A percentile compares a stretch with the other conserved stretches of the same genome.
These are phyloP conservation scores for Epichloe scottii DNA, from an alignment of 2,329 filamentous ascomycete species.

Conservation along the genomic window DNA sequence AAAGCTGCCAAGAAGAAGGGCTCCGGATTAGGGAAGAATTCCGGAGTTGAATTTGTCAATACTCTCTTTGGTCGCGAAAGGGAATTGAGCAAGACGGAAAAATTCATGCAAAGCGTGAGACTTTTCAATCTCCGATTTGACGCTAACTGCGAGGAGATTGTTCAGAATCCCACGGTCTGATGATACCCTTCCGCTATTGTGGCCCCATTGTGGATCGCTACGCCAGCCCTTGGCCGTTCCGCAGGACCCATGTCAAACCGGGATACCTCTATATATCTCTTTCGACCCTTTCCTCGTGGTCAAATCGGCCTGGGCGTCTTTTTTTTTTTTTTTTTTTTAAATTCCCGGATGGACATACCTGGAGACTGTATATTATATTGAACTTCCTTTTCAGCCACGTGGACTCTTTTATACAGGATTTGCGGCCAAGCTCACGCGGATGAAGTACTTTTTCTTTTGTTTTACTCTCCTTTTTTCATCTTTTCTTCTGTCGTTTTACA, in stretches of 20 bases:
- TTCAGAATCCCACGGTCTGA: conserved; percentile 48
- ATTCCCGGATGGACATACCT: conserved; percentile 5
- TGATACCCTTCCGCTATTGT: no score
- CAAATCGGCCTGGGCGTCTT: neutral
- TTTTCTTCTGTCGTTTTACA: neutral
- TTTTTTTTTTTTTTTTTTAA: neutral
- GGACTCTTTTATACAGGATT: conserved; percentile 8
- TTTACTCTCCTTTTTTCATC: neutral
- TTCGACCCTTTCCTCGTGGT: neutral
- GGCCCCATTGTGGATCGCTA: neutral
- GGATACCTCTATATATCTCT: neutral
- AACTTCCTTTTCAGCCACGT: conserved; percentile 3
- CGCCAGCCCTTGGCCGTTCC: neutral
- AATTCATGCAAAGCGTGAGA: conserved; percentile 78
- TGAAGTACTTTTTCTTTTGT: neutral
- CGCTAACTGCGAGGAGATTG: conserved; percentile 86
- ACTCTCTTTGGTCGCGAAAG: conserved; percentile 88
- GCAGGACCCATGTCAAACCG: neutral
- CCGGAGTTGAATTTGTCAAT: conserved; percentile 89
- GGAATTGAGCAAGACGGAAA: conserved; percentile 80
- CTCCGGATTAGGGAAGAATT: conserved; percentile 67
- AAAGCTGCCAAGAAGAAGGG: conserved; percentile 68
- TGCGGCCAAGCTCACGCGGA: neutral
- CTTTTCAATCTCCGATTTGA: conserved; percentile 92
- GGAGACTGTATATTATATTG: conserved; percentile 6